A percentile compares a stretch with the other conserved stretches of the same genome.
phyloP scores from a whole-genome alignment of 2,329 filamentous ascomycete genomes.

The Epichloe sibirici region DNA sequence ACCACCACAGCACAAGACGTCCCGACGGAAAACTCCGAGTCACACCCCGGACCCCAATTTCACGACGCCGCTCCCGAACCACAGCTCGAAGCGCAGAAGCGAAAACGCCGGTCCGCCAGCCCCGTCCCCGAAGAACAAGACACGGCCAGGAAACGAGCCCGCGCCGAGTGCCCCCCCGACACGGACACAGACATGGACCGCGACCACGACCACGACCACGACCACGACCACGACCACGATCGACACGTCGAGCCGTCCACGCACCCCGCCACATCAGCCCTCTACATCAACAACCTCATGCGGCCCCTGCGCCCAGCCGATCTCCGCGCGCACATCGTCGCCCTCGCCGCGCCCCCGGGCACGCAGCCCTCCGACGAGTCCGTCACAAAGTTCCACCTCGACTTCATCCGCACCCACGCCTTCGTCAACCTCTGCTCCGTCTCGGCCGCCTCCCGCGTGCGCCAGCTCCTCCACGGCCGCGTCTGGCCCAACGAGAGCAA shows the following conservation, averaged over 20 bases:
- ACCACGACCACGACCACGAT: conserved; percentile 18
- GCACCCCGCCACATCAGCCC: conserved; percentile 60
- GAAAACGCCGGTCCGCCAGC: conserved; percentile 54
- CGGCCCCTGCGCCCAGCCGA: conserved; percentile 61
- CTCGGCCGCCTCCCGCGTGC: conserved; percentile 63
- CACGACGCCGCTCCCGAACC: not conserved
- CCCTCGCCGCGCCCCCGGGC: conserved; percentile 50
- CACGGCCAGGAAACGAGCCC: conserved; percentile 41
- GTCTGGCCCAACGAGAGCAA: conserved; percentile 83
- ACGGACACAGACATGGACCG: conserved; percentile 17
- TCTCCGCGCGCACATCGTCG: conserved; percentile 56
- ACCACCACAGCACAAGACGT: not conserved
- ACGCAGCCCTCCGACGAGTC: conserved; percentile 36
- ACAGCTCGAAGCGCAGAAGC: conserved; percentile 41
- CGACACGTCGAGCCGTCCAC: conserved; percentile 40
- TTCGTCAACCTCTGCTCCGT: conserved; percentile 61
- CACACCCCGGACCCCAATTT: not conserved
- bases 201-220: conserved; percentile 18
- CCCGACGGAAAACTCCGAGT: not conserved
- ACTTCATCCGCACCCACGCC: conserved; percentile 78
- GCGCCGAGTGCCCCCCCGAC: conserved; percentile 15
- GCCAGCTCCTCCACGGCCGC: conserved; percentile 60
- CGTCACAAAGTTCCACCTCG: conserved; percentile 63
- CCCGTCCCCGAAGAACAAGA: conserved; percentile 44
- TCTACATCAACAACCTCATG: conserved; percentile 89